Conservation (phyloP, 345 rosid genomes). For the Nasturtium officinale region DNA sequence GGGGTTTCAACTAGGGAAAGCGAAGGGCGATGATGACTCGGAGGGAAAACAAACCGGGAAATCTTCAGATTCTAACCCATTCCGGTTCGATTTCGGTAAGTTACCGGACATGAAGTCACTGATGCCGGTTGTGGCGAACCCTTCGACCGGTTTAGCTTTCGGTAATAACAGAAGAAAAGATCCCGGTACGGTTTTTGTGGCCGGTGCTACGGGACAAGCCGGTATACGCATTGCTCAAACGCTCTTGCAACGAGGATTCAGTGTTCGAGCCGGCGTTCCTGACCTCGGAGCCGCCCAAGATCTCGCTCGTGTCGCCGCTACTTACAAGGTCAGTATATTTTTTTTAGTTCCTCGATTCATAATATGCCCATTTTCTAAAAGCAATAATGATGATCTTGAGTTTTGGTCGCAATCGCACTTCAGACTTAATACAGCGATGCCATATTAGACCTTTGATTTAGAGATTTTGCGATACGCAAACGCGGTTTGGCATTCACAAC, state of each 20-base stretch:
- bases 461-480: background rate
- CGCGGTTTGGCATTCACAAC: background rate
- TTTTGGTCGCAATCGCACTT: background rate
- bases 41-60: slow-evolving; percentile 45
- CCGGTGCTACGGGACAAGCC: slow-evolving; percentile 93
- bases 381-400: background rate
- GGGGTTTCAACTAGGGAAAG: slow-evolving; percentile 55
- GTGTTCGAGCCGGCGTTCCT: slow-evolving; percentile 89
- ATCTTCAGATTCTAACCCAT: slow-evolving; percentile 53
- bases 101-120: slow-evolving; percentile 61
- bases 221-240: slow-evolving; percentile 81
- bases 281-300: slow-evolving; percentile 86
- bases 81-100: slow-evolving; percentile 65
- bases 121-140: slow-evolving; percentile 56
- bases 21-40: slow-evolving; percentile 44
- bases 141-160: slow-evolving; percentile 61
- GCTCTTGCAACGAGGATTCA: slow-evolving; percentile 75
- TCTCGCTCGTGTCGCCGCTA: slow-evolving; percentile 77
- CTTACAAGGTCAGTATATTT: slow-evolving; percentile 66
- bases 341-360: background rate
- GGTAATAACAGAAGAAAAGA: slow-evolving; percentile 72
- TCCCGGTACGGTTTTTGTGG: slow-evolving; percentile 79
- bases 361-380: slow-evolving; percentile 3
- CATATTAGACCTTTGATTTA: background rate
- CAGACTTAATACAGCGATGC: background rate